Base-by-base conservation (phyloP, 345 rosid species). In the Pistacia atlantica region DNA sequence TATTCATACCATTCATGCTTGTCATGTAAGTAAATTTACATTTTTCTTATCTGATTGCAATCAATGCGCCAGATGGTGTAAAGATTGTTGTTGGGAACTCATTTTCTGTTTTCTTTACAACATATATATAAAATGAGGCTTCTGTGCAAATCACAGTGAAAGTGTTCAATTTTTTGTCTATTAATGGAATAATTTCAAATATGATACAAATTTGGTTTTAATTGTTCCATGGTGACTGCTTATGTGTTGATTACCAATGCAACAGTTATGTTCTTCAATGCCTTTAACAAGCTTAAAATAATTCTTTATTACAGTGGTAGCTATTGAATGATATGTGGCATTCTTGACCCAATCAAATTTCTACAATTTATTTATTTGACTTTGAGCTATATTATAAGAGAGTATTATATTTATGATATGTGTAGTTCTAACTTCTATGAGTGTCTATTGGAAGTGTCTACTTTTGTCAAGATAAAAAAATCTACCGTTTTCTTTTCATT, bases 1-100 rank as follows among this genome's bases (percentile, higher is more conserved):
- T 95, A 71, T 89, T 95, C 87, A 89, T 95, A 87, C 99, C 98
- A 11, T 95, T 95, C 85, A 77, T 95, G 90, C 94, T 95, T 73
- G 99, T 95, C 74, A 90, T 93, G 99, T 95, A 87, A 95, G 98
- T 80, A 56, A 37, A 18, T 57, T 58, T 46, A 22, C 6, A 3
- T 42, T 42, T 35, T 55, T 55, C 5, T 4, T 54, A 52, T 54
- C 11, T 49, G 7, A 42, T 42, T 42, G 46, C 46, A 42, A 42
- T 1, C 12, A 11, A 12, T 3, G 14, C 4, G 18, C 18, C 33
- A 14, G 18, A 33, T 13, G 7, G 33, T 11, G 4, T 61, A 18
- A 28, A 61, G 65, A 61, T 61, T 28, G 33, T 59, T 22, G 35
- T 61, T 28, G 5, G 65, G 65, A 61, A 61, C 35, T 31, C 65